Conservation (phyloP, 805 yeast genomes). For the Zygosaccharomyces siamensis region DNA sequence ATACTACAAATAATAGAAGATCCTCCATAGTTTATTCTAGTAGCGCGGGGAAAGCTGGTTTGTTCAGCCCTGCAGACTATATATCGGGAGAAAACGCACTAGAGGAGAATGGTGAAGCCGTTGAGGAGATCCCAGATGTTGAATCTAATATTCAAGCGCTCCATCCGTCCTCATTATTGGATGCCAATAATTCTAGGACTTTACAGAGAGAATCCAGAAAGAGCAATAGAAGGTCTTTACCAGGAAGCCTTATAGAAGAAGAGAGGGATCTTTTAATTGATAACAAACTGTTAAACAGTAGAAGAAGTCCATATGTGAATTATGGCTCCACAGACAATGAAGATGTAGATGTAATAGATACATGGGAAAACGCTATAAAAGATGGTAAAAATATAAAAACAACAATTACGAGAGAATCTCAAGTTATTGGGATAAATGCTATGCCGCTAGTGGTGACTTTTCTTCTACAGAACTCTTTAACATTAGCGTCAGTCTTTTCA, state of each 20-base stretch:
- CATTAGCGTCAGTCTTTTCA: slow-evolving; percentile 72
- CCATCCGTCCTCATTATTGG: slow-evolving; percentile 15
- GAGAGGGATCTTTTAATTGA: slow-evolving; percentile 34
- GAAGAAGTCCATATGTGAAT: neutral
- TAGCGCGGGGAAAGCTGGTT: slow-evolving; percentile 33
- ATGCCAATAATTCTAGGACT: slow-evolving; percentile 23
- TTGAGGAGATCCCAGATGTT: slow-evolving; percentile 1
- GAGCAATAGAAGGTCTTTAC: slow-evolving; percentile 11
- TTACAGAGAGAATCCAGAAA: slow-evolving; percentile 19
- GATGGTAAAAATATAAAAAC: slow-evolving; percentile 28
- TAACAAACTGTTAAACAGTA: slow-evolving; percentile 23
- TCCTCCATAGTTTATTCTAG: slow-evolving; percentile 33
- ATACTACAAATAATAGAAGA: slow-evolving; percentile 28
- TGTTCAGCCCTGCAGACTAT: slow-evolving; percentile 32
- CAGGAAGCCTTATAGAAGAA: slow-evolving; percentile 26
- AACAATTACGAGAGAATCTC: slow-evolving; percentile 41
- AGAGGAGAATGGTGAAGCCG: slow-evolving; percentile 13
- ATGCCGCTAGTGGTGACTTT: slow-evolving; percentile 64
- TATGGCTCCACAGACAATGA: slow-evolving; percentile 16
- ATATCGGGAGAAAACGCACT: slow-evolving; percentile 14
- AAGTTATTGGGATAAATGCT: slow-evolving; percentile 42
- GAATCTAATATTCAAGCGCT: slow-evolving; percentile 2
- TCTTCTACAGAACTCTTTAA: slow-evolving; percentile 63
- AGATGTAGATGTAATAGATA: slow-evolving; percentile 20
- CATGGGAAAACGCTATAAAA: slow-evolving; percentile 33